Conservation (phyloP, 768 basidiomycete genomes). For the Scleroderma bovista region DNA sequence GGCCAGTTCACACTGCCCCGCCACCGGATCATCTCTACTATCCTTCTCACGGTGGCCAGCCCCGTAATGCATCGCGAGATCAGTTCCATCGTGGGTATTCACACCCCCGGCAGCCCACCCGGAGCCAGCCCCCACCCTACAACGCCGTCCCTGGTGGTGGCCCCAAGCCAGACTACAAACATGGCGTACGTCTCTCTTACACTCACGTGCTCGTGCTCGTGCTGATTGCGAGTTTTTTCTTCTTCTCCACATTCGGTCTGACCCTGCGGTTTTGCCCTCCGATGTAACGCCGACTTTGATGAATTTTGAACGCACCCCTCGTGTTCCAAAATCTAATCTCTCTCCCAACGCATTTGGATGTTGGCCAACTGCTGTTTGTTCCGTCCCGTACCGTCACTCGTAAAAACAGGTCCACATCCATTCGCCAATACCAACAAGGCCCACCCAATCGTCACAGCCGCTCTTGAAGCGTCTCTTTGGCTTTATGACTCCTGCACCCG, state of each 20-base stretch:
- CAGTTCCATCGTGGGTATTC: constrained; percentile 14
- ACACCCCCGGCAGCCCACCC: constrained; percentile 18
- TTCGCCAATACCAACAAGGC: constrained; percentile 24
- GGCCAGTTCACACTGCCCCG: constrained; percentile 19
- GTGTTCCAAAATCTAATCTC: constrained; percentile 1
- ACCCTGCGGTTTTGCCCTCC: neutral
- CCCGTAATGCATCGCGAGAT: constrained; percentile 13
- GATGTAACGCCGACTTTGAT: constrained; percentile 4
- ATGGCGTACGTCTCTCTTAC: constrained; percentile 20
- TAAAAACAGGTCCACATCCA: constrained; percentile 20
- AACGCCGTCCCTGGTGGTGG: constrained; percentile 21
- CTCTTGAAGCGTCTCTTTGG: constrained; percentile 26
- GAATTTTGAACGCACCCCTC: constrained; percentile 3
- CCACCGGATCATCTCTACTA: constrained; percentile 26
- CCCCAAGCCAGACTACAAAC: constrained; percentile 28
- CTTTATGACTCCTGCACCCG: constrained; percentile 22
- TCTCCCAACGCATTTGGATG: neutral
- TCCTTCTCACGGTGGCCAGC: constrained; percentile 2
- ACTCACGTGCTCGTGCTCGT: constrained; percentile 9
- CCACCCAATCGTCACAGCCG: constrained; percentile 18
- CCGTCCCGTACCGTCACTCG: neutral
- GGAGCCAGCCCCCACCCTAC: constrained; percentile 20
- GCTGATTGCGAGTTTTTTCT: constrained; percentile 11
- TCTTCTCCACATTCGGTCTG: constrained; percentile 3
- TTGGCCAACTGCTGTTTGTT: neutral